phyloP scores from a whole-genome alignment of 1,284 basidiomycete species.

The Trametes polyzona region DNA sequence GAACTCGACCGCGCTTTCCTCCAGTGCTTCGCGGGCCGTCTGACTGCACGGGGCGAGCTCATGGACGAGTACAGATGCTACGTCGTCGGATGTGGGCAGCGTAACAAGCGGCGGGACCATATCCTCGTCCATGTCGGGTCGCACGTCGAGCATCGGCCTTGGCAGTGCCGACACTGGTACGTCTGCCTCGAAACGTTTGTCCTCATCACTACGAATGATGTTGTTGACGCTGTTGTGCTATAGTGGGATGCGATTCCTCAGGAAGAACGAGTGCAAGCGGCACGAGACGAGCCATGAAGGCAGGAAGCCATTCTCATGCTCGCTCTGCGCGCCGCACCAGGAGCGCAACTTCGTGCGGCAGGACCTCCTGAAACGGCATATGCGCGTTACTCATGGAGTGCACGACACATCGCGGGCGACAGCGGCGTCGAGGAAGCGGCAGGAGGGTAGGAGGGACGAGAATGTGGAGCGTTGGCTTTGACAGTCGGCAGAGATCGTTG shows the following conservation, averaged over 20 bases:
- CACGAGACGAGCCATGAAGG: conserved; percentile 68
- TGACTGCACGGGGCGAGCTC: conserved; percentile 58
- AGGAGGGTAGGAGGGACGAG: conserved; percentile 11
- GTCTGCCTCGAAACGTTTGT: conserved; percentile 26
- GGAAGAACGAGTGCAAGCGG: conserved; percentile 76
- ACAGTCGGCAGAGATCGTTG: too few relatives aligned
- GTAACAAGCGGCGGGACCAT: conserved; percentile 70
- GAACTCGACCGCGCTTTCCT: conserved; percentile 67
- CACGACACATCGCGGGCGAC: conserved; percentile 11
- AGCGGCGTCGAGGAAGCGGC: conserved; percentile 25
- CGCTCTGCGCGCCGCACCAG: conserved; percentile 47
- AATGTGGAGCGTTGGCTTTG: conserved; percentile 25
- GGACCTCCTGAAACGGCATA: conserved; percentile 65
- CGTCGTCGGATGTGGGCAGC: conserved; percentile 61
- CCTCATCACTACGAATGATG: conserved; percentile 11
- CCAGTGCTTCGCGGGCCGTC: conserved; percentile 63
- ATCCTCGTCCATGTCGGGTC: conserved; percentile 73
- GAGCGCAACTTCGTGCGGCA: conserved; percentile 61
- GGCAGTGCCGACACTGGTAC: conserved; percentile 62
- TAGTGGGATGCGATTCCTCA: conserved; percentile 63
- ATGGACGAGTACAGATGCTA: conserved; percentile 69
- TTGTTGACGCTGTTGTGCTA: not conserved
- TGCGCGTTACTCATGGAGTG: conserved; percentile 55
- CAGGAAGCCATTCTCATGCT: conserved; percentile 58
- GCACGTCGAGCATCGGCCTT: conserved; percentile 68